These are phyloP conservation scores for Ramaria rubella DNA, from an alignment of 768 basidiomycete genomes.

Conservation along the genomic window DNA sequence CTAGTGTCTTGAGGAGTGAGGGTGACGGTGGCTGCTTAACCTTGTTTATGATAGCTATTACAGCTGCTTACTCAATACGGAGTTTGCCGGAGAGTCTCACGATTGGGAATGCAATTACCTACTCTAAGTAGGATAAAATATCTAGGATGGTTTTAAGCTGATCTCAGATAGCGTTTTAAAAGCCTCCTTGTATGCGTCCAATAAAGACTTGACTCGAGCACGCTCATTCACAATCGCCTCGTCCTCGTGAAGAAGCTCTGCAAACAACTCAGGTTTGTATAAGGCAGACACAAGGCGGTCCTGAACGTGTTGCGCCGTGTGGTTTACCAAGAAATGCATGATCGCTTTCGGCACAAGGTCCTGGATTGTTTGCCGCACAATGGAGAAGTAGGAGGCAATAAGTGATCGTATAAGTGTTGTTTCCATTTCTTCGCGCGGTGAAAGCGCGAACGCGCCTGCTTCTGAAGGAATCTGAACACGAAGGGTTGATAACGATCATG, in stretches of 20 bases:
- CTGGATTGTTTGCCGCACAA: constrained; percentile 94
- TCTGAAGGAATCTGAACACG: constrained; percentile 41
- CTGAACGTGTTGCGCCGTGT: constrained; percentile 94
- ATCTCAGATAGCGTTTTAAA: constrained; percentile 85
- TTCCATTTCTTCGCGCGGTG: constrained; percentile 92
- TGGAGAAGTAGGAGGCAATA: constrained; percentile 92
- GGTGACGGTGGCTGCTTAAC: background rate
- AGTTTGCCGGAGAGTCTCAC: background rate
- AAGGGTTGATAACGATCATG: background rate
- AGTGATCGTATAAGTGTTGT: constrained; percentile 89
- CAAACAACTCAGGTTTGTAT: constrained; percentile 92
- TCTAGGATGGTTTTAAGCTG: constrained; percentile 56
- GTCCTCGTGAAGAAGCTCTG: constrained; percentile 89
- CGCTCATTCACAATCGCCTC: constrained; percentile 92
- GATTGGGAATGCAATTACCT: background rate
- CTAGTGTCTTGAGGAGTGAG: background rate
- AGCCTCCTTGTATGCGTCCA: constrained; percentile 95
- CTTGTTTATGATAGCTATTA: background rate
- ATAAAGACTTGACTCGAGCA: constrained; percentile 83
- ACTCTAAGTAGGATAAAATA: background rate
- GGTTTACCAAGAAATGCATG: constrained; percentile 97
- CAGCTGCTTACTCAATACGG: constrained; percentile 3
- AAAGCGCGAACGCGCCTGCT: constrained; percentile 52
- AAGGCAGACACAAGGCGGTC: constrained; percentile 90
- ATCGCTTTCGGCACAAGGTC: constrained; percentile 96